Conservation (phyloP, 1,284 basidiomycete genomes). For the Tilletia setariae region DNA sequence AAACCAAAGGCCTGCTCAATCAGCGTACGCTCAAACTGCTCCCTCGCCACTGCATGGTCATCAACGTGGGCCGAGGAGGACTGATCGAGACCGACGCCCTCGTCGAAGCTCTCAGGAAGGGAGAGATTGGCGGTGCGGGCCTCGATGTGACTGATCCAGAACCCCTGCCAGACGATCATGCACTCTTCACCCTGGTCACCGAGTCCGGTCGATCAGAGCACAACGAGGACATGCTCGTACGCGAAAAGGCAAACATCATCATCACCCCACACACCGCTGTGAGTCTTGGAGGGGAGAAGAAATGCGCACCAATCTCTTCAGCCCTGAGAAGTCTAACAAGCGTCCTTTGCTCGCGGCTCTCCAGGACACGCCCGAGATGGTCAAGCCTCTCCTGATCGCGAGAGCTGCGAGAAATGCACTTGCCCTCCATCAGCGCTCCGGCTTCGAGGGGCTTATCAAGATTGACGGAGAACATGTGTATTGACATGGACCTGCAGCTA, state of each 20-base stretch:
- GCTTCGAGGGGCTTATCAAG: slow-evolving; percentile 21
- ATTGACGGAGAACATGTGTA: slow-evolving; percentile 23
- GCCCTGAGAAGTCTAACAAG: background rate
- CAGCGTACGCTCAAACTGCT: slow-evolving; percentile 11
- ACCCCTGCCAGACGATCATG: slow-evolving; percentile 17
- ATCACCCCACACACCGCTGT: slow-evolving; percentile 31
- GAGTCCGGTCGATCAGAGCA: background rate
- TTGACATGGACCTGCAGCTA: background rate
- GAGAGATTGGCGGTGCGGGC: slow-evolving; percentile 10
- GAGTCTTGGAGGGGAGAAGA: too few species aligned
- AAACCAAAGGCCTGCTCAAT: slow-evolving; percentile 10
- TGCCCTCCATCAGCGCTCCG: slow-evolving; percentile 17
- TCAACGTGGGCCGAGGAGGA: slow-evolving; percentile 20
- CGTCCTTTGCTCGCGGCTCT: background rate
- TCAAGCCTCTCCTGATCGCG: slow-evolving; percentile 22
- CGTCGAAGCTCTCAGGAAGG: slow-evolving; percentile 20
- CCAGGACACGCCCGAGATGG: slow-evolving; percentile 23
- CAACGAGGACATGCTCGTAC: background rate
- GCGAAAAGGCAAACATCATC: slow-evolving; percentile 22
- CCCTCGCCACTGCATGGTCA: slow-evolving; percentile 10
- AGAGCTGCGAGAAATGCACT: slow-evolving; percentile 19
- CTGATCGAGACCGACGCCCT: slow-evolving; percentile 21
- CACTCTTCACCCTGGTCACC: slow-evolving; percentile 18
- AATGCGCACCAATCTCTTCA: too few species aligned
- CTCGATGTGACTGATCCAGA: slow-evolving; percentile 18